Percentiles rank a stretch among this genome's conserved stretches.
These are phyloP conservation scores for Picea glauca DNA, from an alignment of 75 land plant species.

Conservation along the genomic window DNA sequence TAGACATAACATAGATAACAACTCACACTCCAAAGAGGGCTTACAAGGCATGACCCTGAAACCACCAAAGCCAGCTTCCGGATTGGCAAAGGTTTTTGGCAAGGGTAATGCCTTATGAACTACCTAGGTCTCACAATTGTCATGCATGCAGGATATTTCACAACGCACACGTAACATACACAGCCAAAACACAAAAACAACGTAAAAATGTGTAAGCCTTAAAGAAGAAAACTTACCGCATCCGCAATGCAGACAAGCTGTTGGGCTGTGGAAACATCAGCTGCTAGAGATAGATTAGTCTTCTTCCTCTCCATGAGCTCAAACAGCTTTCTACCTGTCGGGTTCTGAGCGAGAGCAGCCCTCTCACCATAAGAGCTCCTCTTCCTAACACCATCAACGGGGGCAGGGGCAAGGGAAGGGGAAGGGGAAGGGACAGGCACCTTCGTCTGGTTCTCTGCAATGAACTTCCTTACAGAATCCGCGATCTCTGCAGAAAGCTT, in stretches of 20 bases:
- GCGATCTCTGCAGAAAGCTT: conserved; percentile 65
- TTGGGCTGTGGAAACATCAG: conserved; percentile 80
- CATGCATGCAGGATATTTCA: too few relatives aligned
- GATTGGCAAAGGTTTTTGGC: background rate
- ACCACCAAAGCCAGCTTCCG: background rate
- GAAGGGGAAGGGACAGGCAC: conserved; percentile 15
- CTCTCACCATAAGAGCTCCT: conserved; percentile 26
- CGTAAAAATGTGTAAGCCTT: background rate
- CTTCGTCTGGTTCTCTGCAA: conserved; percentile 64
- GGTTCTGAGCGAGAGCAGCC: conserved; percentile 62
- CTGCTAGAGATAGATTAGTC: conserved; percentile 85
- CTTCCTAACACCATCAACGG: too few relatives aligned
- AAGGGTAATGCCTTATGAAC: too few relatives aligned
- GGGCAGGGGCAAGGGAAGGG: too few relatives aligned
- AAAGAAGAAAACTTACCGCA: background rate
- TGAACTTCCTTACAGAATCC: conserved; percentile 48
- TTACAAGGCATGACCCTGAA: too few relatives aligned
- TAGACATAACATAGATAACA: too few relatives aligned
- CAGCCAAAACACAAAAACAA: background rate
- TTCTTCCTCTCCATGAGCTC: conserved; percentile 84
- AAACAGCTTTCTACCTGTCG: conserved; percentile 67
- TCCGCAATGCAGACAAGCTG: conserved; percentile 81
- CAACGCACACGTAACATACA: background rate
- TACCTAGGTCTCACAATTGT: too few relatives aligned
- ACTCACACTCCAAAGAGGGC: too few relatives aligned